These are phyloP conservation scores for Xylariaceae sp. DNA, from an alignment of 2,329 filamentous ascomycete species.

Conservation along the genomic window DNA sequence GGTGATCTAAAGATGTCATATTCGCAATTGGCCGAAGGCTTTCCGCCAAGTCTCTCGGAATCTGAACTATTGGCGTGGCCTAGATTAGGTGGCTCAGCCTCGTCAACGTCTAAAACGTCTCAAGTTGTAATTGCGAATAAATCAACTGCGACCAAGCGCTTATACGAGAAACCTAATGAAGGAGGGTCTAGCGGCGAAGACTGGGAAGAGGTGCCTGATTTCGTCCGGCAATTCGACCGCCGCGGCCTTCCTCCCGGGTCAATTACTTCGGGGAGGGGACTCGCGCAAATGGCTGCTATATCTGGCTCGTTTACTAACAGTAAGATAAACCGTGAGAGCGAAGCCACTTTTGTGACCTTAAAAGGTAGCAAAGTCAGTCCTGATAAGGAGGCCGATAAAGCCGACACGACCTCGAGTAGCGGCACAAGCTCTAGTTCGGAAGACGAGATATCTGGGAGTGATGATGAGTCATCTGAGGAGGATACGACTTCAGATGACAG, in stretches of 20 bases:
- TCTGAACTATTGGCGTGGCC: constrained; percentile 17
- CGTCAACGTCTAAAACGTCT: not conserved
- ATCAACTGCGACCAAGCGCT: not conserved
- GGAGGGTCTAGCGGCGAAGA: constrained; percentile 31
- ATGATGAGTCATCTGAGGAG: constrained; percentile 19
- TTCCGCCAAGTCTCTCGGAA: constrained; percentile 35
- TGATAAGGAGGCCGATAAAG: constrained; percentile 23
- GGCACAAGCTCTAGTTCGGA: constrained; percentile 32
- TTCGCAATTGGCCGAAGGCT: constrained; percentile 37
- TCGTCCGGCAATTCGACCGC: constrained; percentile 40
- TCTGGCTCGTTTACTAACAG: constrained; percentile 34
- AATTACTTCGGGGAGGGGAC: constrained; percentile 41
- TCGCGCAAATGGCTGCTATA: constrained; percentile 39
- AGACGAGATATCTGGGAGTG: constrained; percentile 14
- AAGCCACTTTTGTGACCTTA: constrained; percentile 27
- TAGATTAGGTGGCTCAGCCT: not conserved
- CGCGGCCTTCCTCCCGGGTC: constrained; percentile 45
- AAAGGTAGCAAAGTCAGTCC: constrained; percentile 18
- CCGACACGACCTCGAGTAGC: constrained; percentile 30
- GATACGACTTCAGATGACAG: constrained; percentile 20
- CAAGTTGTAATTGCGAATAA: not conserved
- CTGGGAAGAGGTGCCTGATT: constrained; percentile 30
- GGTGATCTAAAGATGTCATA: constrained; percentile 45
- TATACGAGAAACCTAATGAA: constrained; percentile 31
- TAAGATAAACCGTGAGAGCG: constrained; percentile 33